Base-by-base conservation (phyloP, 2,329 filamentous ascomycete species). In the Sclerotinia nivalis region DNA sequence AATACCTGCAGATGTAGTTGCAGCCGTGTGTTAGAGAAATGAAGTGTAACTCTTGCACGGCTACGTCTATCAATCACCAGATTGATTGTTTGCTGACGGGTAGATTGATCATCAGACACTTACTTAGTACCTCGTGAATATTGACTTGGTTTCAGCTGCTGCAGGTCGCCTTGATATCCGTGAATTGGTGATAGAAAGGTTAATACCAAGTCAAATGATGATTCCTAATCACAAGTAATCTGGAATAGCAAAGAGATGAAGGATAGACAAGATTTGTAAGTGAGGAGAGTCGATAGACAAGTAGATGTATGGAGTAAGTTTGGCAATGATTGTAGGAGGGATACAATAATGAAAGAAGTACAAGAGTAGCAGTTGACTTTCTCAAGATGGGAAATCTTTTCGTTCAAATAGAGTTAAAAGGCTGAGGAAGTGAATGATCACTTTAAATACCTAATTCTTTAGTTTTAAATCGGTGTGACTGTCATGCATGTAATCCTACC, bases 51-150 rank as follows among this genome's bases (percentile, higher is more conserved):
- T 64, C 45, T 64, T 69, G 45, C 20, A 54, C 66, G 37, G 58
- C 45, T 55, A 54, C 66, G 37, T 37, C 45, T 55, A 25, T 9
- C 67, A 69, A 64, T 69, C 58, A 69, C 47, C 58, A 47, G 28
- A 28, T 20, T 9, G 55, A 28, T 31, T 64, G 58, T 64, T 69
- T 69, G 66, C 66, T 69, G 34, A 69, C 47, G 58, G 66, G 13
- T 55, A 52, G 66, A 69, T 55, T 65, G 67, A 69, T 69, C 67
- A 69, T 55, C 67, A 69, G 67, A 69, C 67, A 47, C 67, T 64
- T 28, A 69, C 40, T 43, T 43, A 6, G 40, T 43, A 43, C 67
- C 67, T 65, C 66, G 66, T 69, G 66, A 18, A 64, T 31, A 15
- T 34, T 49, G 40, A 25, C 54, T 28, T 59, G 3, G 43, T 59